A percentile compares a stretch with the other conserved stretches of the same genome.
Conservation (phyloP, 2,329 filamentous ascomycete species). For the Alternaria panax region DNA sequence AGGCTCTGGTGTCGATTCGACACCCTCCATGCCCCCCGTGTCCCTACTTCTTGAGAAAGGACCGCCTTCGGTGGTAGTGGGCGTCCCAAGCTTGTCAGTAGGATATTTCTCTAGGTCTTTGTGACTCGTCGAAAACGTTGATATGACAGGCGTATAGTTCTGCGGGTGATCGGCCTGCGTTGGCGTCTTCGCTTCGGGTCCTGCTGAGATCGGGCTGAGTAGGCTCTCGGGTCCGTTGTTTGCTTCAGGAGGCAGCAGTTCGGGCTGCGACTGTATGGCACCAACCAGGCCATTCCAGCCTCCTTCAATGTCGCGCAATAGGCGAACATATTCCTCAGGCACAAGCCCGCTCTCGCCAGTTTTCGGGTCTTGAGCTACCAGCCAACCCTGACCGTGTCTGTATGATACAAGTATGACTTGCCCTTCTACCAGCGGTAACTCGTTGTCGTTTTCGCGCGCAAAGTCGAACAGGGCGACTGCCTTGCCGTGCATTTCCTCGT, state of each 20-base stretch:
- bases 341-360: constrained; percentile 94
- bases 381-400: constrained; percentile 93
- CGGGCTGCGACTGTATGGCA: constrained; percentile 25
- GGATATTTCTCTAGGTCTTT: constrained; percentile 59
- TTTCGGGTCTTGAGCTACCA: constrained; percentile 94
- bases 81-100: constrained; percentile 51
- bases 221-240: constrained; percentile 37
- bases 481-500: constrained; percentile 97
- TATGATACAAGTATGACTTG: constrained; percentile 98
- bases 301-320: constrained; percentile 91
- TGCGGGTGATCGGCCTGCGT: constrained; percentile 48
- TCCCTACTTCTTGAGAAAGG: constrained; percentile 29
- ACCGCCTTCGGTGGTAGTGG: constrained; percentile 39
- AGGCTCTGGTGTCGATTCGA: constrained; percentile 29
- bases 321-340: constrained; percentile 92
- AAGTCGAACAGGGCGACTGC: constrained; percentile 96
- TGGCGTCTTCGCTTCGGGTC: constrained; percentile 50
- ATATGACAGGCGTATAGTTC: constrained; percentile 56
- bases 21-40: constrained; percentile 37
- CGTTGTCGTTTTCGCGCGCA: constrained; percentile 93
- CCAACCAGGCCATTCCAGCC: constrained; percentile 65
- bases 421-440: constrained; percentile 88
- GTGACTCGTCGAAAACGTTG: constrained; percentile 60
- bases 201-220: constrained; percentile 43
- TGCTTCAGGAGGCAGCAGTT: constrained; percentile 22